Conservation (phyloP, 208 protist species). For the Trypanosoma lewisi region DNA sequence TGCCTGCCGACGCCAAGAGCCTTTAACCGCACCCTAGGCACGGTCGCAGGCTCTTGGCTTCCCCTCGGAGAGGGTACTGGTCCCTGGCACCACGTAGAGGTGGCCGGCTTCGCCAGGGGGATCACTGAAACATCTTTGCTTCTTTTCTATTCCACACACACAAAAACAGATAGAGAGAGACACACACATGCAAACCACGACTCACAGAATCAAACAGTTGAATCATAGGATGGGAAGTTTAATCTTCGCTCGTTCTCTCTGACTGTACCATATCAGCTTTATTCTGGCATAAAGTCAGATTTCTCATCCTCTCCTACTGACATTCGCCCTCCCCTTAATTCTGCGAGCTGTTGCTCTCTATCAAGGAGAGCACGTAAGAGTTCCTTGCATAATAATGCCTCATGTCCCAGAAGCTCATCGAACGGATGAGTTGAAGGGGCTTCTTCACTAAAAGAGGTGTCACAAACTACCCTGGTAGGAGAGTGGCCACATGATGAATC, state of each 20-base stretch:
- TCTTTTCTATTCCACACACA: too few species aligned
- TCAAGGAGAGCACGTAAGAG: constrained; percentile 65
- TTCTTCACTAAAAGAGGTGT: neutral
- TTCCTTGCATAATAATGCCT: constrained; percentile 39
- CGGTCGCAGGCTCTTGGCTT: too few species aligned
- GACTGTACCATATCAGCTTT: neutral
- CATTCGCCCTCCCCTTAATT: constrained; percentile 42
- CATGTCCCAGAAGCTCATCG: constrained; percentile 18
- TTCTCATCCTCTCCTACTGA: neutral
- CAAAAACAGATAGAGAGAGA: too few species aligned
- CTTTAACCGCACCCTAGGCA: too few species aligned
- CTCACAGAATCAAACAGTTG: neutral
- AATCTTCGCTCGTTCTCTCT: neutral
- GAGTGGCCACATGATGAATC: neutral
- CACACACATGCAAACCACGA: neutral
- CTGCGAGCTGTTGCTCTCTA: constrained; percentile 66
- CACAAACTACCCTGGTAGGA: neutral
- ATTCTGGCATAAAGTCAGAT: neutral
- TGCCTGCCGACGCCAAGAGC: too few species aligned
- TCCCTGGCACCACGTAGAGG: too few species aligned
- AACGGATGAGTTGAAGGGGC: constrained; percentile 11
- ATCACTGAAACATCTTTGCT: too few species aligned
- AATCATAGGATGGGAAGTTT: neutral
- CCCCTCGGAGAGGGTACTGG: too few species aligned
- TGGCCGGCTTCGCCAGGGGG: too few species aligned